Conservation (phyloP, 2,329 filamentous ascomycete genomes). For the Trichothecium roseum region DNA sequence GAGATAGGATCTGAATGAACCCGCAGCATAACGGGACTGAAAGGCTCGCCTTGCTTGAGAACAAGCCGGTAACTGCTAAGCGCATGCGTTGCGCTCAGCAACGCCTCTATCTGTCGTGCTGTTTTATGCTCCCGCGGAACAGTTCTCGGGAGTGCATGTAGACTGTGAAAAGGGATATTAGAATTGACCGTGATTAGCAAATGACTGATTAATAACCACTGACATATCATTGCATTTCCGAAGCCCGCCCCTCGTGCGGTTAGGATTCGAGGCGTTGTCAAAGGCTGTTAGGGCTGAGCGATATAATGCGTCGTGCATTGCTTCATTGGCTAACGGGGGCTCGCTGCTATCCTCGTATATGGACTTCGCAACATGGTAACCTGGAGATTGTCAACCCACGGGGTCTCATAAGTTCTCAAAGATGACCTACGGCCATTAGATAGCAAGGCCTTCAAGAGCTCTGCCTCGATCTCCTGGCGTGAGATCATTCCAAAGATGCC, state of each 20-base stretch:
- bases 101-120: constrained; percentile 45
- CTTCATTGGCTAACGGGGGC: constrained; percentile 34
- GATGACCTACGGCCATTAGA: constrained; percentile 45
- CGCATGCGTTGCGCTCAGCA: constrained; percentile 64
- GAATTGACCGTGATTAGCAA: background rate
- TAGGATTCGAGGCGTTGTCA: constrained; percentile 75
- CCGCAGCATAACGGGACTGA: constrained; percentile 68
- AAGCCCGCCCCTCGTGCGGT: constrained; percentile 63
- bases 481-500: constrained; percentile 55
- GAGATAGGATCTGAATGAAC: constrained; percentile 66
- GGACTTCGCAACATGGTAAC: constrained; percentile 51
- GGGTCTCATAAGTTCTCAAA: background rate
- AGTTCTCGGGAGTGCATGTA: constrained; percentile 52
- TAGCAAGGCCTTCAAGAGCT: constrained; percentile 60
- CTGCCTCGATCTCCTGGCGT: constrained; percentile 53
- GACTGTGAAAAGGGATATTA: constrained; percentile 27
- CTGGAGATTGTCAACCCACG: constrained; percentile 24
- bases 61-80: constrained; percentile 69
- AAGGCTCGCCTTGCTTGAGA: constrained; percentile 69
- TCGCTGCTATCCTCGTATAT: constrained; percentile 46
- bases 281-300: constrained; percentile 59
- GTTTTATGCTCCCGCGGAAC: constrained; percentile 42
- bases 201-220: constrained; percentile 14
- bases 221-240: constrained; percentile 71
- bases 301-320: constrained; percentile 51